Evolutionary conservation across 495 filamentous ascomycete genomes (phyloP).

Genomic region (Immersiella caudata): DNA sequence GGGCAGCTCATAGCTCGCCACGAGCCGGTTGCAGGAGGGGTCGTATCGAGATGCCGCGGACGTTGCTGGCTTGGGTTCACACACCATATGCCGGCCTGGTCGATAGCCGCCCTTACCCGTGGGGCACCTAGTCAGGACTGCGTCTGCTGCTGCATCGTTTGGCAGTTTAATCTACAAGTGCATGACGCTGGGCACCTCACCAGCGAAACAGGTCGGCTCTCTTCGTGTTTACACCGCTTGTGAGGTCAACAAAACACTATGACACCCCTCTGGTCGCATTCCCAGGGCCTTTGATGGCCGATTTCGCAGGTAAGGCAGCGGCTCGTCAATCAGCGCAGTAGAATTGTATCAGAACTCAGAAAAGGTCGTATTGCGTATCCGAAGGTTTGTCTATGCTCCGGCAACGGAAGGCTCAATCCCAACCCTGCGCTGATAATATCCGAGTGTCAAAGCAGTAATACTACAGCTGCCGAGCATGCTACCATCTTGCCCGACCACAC

Average conservation of each 20-base stretch:
- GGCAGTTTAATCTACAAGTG: constrained; percentile 22
- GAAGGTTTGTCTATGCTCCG: constrained; percentile 11
- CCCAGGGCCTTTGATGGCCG: constrained; percentile 15
- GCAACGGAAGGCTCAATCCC: constrained; percentile 11
- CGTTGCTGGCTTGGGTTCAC: constrained; percentile 3
- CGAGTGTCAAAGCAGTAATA: constrained; percentile 17
- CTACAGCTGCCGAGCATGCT: not conserved
- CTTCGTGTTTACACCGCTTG: constrained; percentile 11
- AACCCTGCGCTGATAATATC: constrained; percentile 23
- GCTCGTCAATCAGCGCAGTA: constrained; percentile 16
- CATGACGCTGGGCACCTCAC: constrained; percentile 20
- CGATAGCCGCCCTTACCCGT: constrained; percentile 17
- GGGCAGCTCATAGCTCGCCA: constrained; percentile 11
- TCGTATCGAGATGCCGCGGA: not conserved
- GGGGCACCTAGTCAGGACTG: not conserved
- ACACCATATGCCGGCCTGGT: constrained; percentile 21
- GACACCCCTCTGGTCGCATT: constrained; percentile 15
- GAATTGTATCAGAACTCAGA: constrained; percentile 39
- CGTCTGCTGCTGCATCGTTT: constrained; percentile 1
- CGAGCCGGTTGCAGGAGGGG: constrained; percentile 15
- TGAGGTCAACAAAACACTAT: constrained; percentile 16
- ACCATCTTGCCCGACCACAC: not conserved
- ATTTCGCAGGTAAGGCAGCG: constrained; percentile 10
- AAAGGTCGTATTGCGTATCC: constrained; percentile 24
- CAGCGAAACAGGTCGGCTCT: constrained; percentile 3